Evolutionary conservation across 352 stramenopile species (phyloP), one percentile per base, ranked within the genome.

Genomic region (Salisapilia sapeloensis): DNA sequence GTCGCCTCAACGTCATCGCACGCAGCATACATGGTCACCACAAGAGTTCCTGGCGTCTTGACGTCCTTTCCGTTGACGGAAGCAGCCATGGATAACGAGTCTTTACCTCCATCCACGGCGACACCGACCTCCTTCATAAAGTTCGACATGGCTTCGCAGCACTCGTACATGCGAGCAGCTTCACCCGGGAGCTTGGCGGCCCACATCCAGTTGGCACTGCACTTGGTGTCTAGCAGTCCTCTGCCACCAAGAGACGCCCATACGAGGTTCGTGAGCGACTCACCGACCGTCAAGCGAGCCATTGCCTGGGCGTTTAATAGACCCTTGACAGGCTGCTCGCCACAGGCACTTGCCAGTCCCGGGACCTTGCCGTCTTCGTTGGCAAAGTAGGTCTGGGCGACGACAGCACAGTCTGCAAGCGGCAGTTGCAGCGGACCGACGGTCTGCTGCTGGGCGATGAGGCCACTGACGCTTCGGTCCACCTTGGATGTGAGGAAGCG

Each of bases 191-290:
- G 77, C 67, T 99, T 99, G 18, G 93, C 94, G 4, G 96, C 94
- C 71, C 96, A 99, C 94, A 99, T 99, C 95, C 95, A 99, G 67
- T 99, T 99, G 25, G 86, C 92, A 45, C 84, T 96, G 33, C 87
- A 92, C 65, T 99, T 98, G 60, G 96, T 93, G 56, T 99, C 92
- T 19, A 89, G 61, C n/a, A 98, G 74, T 7, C 72, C 79, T 17
- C 83, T 92, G 44, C 92, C 78, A 4, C 54, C 50, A 8, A 91
- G 61, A 39, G 75, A 83, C 1, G 94, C 96, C 81, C 91, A 99
- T 47, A 98, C 92, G 26, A 99, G 58, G 70, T 99, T 99, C 2
- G 94, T 99, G 33, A 99, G 74, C 27, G 94, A 86, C 55, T 99
- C 96, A 15, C 87, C 93, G 9, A 99, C 90, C 40, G 72, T 96